Evolutionary conservation across 2,329 filamentous ascomycete genomes (phyloP).

Genomic region (Metarhizium guizhouense): DNA sequence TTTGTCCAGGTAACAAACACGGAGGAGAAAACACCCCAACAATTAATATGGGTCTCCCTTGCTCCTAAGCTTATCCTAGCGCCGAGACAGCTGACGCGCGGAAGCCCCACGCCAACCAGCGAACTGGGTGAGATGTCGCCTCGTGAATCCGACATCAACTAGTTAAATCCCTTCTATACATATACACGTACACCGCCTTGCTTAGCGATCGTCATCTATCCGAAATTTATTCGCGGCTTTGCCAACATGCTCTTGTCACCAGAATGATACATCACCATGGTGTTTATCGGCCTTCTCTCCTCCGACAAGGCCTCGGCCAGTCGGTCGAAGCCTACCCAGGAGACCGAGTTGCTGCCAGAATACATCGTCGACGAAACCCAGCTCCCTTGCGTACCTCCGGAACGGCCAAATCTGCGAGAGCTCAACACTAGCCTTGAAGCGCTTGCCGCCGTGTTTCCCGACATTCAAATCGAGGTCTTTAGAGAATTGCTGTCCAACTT

Average conservation of each 20-base stretch:
- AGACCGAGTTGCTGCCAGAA: constrained; percentile 23
- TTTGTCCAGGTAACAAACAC: too few species aligned
- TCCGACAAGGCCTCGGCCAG: constrained; percentile 27
- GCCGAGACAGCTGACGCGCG: neutral
- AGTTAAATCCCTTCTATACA: neutral
- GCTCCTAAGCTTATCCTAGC: neutral
- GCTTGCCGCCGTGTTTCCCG: constrained; percentile 65
- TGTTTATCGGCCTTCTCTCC: constrained; percentile 38
- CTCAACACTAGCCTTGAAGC: constrained; percentile 62
- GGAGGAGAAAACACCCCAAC: too few species aligned
- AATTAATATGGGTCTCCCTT: too few species aligned
- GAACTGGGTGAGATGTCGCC: neutral
- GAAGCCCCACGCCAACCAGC: neutral
- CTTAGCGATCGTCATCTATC: neutral
- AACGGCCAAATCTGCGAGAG: constrained; percentile 54
- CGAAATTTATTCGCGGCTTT: neutral
- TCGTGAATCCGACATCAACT: neutral
- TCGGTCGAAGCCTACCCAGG: constrained; percentile 21
- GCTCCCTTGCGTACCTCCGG: constrained; percentile 36
- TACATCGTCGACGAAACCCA: constrained; percentile 50
- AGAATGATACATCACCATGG: constrained; percentile 36
- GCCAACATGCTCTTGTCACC: constrained; percentile 5
- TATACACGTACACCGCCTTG: neutral
- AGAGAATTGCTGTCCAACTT: constrained; percentile 71
- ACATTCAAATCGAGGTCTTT: constrained; percentile 75